phyloP scores from a whole-genome alignment of 2,329 filamentous ascomycete genomes.

The Hypoxylon sp. region DNA sequence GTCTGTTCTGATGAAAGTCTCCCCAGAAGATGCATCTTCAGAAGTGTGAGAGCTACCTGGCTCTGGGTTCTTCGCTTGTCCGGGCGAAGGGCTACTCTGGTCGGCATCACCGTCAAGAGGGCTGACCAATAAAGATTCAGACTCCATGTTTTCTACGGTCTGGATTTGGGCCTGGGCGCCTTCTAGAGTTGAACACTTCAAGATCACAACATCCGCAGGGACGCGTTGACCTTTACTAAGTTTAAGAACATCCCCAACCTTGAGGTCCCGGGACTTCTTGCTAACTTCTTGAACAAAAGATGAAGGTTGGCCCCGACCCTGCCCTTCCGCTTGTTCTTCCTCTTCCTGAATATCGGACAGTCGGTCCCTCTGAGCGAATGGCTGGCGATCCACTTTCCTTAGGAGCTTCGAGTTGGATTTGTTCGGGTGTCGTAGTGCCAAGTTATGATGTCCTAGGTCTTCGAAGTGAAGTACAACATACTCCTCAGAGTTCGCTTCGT shows the following conservation, averaged over 20 bases:
- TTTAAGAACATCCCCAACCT: conserved; percentile 95
- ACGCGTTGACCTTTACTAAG: conserved; percentile 92
- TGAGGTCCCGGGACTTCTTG: conserved; percentile 89
- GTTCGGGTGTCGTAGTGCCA: conserved; percentile 57
- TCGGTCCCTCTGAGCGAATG: conserved; percentile 58
- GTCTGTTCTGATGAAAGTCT: conserved; percentile 97
- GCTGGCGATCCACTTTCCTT: conserved; percentile 58
- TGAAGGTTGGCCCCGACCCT: conserved; percentile 60
- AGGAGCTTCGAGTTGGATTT: conserved; percentile 64
- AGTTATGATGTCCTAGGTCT: conserved; percentile 61
- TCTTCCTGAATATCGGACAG: conserved; percentile 79
- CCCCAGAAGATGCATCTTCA: conserved; percentile 71
- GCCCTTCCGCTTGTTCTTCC: conserved; percentile 67
- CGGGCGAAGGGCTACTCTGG: conserved; percentile 52
- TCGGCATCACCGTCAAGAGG: conserved; percentile 52
- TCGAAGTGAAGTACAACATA: conserved; percentile 84
- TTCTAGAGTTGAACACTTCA: conserved; percentile 83
- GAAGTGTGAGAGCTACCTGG: conserved; percentile 52
- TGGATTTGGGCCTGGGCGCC: conserved; percentile 52
- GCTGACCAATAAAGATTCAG: conserved; percentile 61
- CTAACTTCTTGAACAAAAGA: conserved; percentile 74
- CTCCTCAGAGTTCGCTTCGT: conserved; percentile 92
- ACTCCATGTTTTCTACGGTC: conserved; percentile 53
- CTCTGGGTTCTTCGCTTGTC: conserved; percentile 55
- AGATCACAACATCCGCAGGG: conserved; percentile 92